Percentiles rank a stretch among this genome's conserved stretches.
Evolutionary conservation across 345 rosid genomes (phyloP).

Genomic region (Abelmoschus esculentus): DNA sequence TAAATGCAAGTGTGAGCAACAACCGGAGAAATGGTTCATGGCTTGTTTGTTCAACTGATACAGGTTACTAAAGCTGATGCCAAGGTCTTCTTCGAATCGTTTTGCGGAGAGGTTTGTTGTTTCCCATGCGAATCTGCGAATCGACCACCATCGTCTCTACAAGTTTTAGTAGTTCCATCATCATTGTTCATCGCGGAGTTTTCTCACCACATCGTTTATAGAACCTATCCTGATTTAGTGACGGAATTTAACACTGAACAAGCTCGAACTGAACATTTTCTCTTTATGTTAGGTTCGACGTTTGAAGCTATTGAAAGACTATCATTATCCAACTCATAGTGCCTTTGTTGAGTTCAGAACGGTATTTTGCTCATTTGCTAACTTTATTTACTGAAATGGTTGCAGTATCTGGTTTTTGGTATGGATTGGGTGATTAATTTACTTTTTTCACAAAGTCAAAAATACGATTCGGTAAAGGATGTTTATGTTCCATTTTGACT

Average conservation of each 20-base stretch:
- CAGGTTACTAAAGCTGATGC: conserved; percentile 77
- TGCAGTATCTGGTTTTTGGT: too few species aligned
- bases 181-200: neutral
- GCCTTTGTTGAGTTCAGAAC: neutral
- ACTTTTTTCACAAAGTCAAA: too few species aligned
- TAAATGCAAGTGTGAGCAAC: neutral
- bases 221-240: too few species aligned
- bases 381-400: too few species aligned
- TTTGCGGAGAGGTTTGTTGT: conserved; percentile 77
- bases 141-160: neutral
- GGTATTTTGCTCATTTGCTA: neutral
- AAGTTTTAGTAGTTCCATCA: too few species aligned
- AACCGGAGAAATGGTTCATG: neutral
- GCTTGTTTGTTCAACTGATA: conserved; percentile 19
- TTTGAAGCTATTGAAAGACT: neutral
- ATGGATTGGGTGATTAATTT: too few species aligned
- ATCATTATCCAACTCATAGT: neutral
- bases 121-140: neutral
- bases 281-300: neutral
- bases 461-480: too few species aligned
- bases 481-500: too few species aligned
- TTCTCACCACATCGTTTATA: neutral
- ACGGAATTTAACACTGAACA: too few species aligned
- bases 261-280: too few species aligned
- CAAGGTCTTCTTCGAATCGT: conserved; percentile 67